Evolutionary conservation across 192 early-diverging fungal genomes (phyloP).

Genomic region (Coemansia sp.): DNA sequence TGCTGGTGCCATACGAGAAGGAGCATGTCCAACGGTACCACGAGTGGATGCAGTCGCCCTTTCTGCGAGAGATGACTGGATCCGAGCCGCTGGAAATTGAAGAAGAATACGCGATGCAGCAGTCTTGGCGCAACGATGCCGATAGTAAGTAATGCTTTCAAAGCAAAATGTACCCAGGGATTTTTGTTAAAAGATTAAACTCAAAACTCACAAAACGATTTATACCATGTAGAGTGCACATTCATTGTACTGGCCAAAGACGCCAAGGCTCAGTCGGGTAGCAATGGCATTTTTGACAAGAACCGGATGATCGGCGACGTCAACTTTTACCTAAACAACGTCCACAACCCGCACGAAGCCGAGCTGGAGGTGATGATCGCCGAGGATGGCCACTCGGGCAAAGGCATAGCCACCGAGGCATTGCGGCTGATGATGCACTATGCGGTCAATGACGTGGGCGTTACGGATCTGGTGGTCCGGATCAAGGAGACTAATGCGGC

Average conservation of each 20-base stretch:
- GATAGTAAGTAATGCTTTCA: slow-evolving; percentile 59
- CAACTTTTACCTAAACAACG: slow-evolving; percentile 89
- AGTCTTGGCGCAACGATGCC: slow-evolving; percentile 80
- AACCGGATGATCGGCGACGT: slow-evolving; percentile 90
- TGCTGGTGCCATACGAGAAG: slow-evolving; percentile 81
- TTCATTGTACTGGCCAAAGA: slow-evolving; percentile 61
- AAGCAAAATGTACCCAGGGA: too few relatives aligned
- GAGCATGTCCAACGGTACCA: slow-evolving; percentile 90
- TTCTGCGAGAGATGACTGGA: slow-evolving; percentile 90
- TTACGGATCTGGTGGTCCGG: slow-evolving; percentile 48
- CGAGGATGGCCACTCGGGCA: slow-evolving; percentile 35
- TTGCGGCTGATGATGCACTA: slow-evolving; percentile 52
- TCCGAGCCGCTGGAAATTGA: slow-evolving; percentile 90
- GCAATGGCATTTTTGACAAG: slow-evolving; percentile 10
- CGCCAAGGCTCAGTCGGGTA: background rate
- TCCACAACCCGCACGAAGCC: slow-evolving; percentile 64
- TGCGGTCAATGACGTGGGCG: slow-evolving; percentile 38
- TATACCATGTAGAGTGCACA: slow-evolving; percentile 56
- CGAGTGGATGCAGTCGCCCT: slow-evolving; percentile 92
- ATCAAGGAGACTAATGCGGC: slow-evolving; percentile 48
- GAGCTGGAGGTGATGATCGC: slow-evolving; percentile 98
- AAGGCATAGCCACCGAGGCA: slow-evolving; percentile 45
- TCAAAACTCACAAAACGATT: background rate
- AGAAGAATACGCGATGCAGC: slow-evolving; percentile 95
- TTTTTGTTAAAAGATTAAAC: too few relatives aligned